Percentiles rank a stretch among this genome's conserved stretches.
Conservation (phyloP, 2,329 filamentous ascomycete species). For the Xylariaceae sp. region DNA sequence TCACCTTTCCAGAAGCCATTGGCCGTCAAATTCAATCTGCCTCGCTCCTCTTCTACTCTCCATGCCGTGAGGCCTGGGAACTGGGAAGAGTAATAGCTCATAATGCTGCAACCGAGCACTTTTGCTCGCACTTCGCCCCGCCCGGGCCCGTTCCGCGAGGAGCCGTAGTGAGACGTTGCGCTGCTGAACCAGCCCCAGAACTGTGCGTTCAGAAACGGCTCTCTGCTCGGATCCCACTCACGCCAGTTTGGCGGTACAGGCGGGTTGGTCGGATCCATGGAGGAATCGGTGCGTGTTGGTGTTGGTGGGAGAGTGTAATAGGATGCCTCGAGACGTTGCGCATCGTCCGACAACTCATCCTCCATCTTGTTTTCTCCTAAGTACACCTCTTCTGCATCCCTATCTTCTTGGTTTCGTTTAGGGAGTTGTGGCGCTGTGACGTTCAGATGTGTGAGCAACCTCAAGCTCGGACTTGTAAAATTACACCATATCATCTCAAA, state of each 20-base stretch:
- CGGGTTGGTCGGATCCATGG: constrained; percentile 43
- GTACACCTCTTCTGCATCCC: constrained; percentile 1
- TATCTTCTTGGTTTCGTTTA: constrained; percentile 14
- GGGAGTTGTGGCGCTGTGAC: constrained; percentile 51
- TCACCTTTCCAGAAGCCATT: constrained; percentile 47
- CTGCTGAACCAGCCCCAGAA: constrained; percentile 53
- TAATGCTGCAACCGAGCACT: constrained; percentile 49
- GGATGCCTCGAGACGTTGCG: constrained; percentile 26
- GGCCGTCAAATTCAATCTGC: constrained; percentile 48
- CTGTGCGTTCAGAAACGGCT: constrained; percentile 49
- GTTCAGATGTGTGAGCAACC: constrained; percentile 51
- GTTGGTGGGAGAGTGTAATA: constrained; percentile 46
- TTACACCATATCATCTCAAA: constrained; percentile 61
- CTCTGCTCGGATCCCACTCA: constrained; percentile 36
- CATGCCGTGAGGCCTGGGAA: constrained; percentile 41
- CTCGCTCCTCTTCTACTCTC: constrained; percentile 43
- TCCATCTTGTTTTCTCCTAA: no score
- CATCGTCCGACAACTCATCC: neutral
- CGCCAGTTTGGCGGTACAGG: constrained; percentile 47
- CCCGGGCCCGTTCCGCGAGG: constrained; percentile 45
- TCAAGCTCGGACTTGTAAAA: constrained; percentile 51
- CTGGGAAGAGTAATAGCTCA: constrained; percentile 52
- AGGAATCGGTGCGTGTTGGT: constrained; percentile 45
- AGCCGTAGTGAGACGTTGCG: constrained; percentile 51
- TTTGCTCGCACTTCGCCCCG: constrained; percentile 50